Evolutionary conservation across 768 basidiomycete genomes (phyloP).

Genomic region (Suillus brevipes): DNA sequence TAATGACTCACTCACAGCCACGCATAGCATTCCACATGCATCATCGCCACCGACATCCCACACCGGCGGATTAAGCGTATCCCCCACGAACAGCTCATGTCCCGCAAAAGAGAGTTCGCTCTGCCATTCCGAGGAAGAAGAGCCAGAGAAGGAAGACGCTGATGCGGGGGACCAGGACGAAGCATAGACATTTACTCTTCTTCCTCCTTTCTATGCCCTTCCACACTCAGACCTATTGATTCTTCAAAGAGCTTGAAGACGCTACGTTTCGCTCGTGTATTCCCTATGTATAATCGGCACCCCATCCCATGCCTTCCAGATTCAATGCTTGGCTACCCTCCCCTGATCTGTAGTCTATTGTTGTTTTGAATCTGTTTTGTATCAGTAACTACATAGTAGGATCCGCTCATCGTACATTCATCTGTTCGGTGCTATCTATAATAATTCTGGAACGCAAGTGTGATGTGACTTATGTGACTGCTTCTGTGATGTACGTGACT

Average conservation of each 20-base stretch:
- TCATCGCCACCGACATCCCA: constrained; percentile 63
- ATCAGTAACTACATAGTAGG: constrained; percentile 25
- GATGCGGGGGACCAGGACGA: constrained; percentile 16
- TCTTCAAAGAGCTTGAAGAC: constrained; percentile 6
- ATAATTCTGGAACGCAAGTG: background rate
- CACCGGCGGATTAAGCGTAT: constrained; percentile 61
- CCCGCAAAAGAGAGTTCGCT: constrained; percentile 62
- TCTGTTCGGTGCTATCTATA: constrained; percentile 9
- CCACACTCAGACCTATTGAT: background rate
- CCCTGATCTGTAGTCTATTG: constrained; percentile 19
- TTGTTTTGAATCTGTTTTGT: constrained; percentile 28
- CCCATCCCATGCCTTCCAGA: constrained; percentile 5
- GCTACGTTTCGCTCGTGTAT: constrained; percentile 3
- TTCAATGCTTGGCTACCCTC: background rate
- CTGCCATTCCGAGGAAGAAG: constrained; percentile 29
- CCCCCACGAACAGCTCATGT: constrained; percentile 70
- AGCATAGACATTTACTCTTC: constrained; percentile 15
- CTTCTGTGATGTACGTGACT: background rate
- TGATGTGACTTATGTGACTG: constrained; percentile 3
- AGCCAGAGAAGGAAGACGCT: constrained; percentile 18
- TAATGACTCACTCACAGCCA: constrained; percentile 3
- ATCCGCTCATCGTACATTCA: constrained; percentile 14
- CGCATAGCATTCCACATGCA: constrained; percentile 83
- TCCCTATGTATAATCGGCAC: constrained; percentile 10
- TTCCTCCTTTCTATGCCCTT: background rate